phyloP scores from a whole-genome alignment of 768 basidiomycete genomes.

The Trametes elegans region DNA sequence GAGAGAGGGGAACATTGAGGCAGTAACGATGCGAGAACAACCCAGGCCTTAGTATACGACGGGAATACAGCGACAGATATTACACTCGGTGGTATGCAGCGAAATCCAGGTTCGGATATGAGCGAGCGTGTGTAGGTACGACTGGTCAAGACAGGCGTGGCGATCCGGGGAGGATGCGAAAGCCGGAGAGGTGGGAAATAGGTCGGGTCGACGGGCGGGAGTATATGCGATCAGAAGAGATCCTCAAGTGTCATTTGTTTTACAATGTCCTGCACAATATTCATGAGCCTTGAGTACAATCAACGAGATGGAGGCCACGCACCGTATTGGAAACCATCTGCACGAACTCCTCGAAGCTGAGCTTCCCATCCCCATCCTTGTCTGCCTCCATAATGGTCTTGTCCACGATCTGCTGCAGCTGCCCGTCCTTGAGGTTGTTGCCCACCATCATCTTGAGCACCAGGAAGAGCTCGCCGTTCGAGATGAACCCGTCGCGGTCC shows the following conservation, averaged over 20 bases:
- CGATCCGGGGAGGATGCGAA: neutral
- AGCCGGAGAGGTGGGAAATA: neutral
- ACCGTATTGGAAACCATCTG: conserved; percentile 97
- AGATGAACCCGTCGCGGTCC: conserved; percentile 96
- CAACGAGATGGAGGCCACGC: conserved; percentile 26
- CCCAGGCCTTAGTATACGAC: conserved; percentile 12
- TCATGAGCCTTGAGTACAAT: neutral
- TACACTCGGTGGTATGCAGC: conserved; percentile 21
- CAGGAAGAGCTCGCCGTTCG: conserved; percentile 96
- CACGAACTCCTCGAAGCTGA: conserved; percentile 96
- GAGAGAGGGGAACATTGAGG: neutral
- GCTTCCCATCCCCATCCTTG: conserved; percentile 95
- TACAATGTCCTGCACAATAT: conserved; percentile 76
- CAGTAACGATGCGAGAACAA: neutral
- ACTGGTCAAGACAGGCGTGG: conserved; percentile 7
- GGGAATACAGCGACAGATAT: conserved; percentile 20
- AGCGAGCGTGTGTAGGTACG: conserved; percentile 9
- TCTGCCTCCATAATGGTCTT: conserved; percentile 99
- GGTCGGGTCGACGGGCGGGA: too few relatives aligned
- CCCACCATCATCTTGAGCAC: conserved; percentile 99
- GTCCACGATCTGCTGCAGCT: conserved; percentile 98
- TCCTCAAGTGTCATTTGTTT: conserved; percentile 99
- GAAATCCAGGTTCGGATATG: conserved; percentile 7
- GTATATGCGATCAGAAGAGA: conserved; percentile 53
- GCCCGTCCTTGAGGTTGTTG: conserved; percentile 98